Evolutionary conservation across 140 eudicot species (phyloP), one percentile per base, ranked within the genome.

Genomic region (Anethum foeniculum): DNA sequence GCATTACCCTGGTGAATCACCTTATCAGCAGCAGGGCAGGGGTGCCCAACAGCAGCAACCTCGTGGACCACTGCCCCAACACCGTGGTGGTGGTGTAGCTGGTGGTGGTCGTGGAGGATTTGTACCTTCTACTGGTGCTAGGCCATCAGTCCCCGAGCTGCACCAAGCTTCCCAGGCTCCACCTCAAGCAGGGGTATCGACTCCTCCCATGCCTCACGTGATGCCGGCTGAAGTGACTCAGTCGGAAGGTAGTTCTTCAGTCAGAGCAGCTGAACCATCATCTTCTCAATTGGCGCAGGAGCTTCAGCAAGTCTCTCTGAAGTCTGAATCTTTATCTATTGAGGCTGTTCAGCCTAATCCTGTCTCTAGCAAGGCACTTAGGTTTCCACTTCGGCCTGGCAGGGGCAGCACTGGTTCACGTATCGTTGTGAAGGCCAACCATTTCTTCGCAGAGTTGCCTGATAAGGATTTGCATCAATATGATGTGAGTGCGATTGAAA

Each of bases 101-200:
- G 87, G 88, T 81, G 77, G 30, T 11, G 88, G 93, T 36, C 89
- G 85, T 71, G 94, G 87, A 36, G 81, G 56, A 43, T 41, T 82
- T 84, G 94, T 88, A 74, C 87, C 92, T 77, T 79, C 86, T 79
- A 56, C 88, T 82, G 91, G 92, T 85, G 93, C 91, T 52, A 90
- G 99, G 84, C 85, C 95, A 76, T 86, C 95, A 79, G 88, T 82
- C 84, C 95, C 97, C 97, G 98, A 94, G 92, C 99, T 90, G 99
- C 90, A 94, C 96, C 99, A 94, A 94, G 97, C 97, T 56, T 83
- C 91, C 69, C 93, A 89, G 85, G 80, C 95, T 86, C 93, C 96
- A 73, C 88, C 89, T 78, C 97, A 90, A 86, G 87, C 91, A 79
- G 96, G 87, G 86, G 77, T 74, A 76, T 48, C 77, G 48, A 54